Base-by-base conservation (phyloP, 768 basidiomycete genomes). In the Dioszegia hungarica region DNA sequence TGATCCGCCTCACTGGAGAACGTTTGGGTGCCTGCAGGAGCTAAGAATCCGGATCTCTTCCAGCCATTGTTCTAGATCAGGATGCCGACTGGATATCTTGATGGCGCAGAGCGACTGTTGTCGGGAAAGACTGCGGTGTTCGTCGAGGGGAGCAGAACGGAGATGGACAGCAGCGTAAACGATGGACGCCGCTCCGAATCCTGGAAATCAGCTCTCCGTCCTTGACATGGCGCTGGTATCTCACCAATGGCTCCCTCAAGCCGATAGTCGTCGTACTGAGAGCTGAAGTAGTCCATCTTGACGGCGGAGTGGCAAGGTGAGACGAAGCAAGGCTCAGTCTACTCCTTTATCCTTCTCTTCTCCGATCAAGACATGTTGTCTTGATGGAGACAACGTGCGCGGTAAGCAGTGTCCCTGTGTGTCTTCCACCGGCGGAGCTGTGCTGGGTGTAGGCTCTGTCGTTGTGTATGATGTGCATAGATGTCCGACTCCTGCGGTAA, bases 151-250 rank as follows among this genome's bases (percentile, higher is more conserved):
- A 3, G 29, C 55, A 65, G 81, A 57, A 4, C 81, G 79, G 6
- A 79, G 81, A 73, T 84, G 92, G 1, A 79, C 75, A 0, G 92
- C 92, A 14, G 85, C 77, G 68, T 93, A 90, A 5, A 97, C 93
- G 54, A 86, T 87, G 0, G 93, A 94, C 2, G 90, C 91, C 2
- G 93, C 87, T 19, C 93, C 93, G 66, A 88, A 92, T 1, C 92
- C 91, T 72, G 37, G 5, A 28, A 3, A 31, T 51, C 38, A 57
- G 49, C 34, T 40, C 20, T n/a, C n/a, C n/a, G n/a, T n/a, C n/a
- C n/a, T n/a, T 14, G 2, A 31, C 14, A 2, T 37, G 3, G 4
- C 31, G 36, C 5, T 15, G 17, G 22, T n/a, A 24, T 19, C 40
- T 52, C 19, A 53, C 57, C 57, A 2, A 59, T 46, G 25, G 50